Evolutionary conservation across 2,329 filamentous ascomycete genomes (phyloP).

Genomic region (Tolypocladium nubicola): DNA sequence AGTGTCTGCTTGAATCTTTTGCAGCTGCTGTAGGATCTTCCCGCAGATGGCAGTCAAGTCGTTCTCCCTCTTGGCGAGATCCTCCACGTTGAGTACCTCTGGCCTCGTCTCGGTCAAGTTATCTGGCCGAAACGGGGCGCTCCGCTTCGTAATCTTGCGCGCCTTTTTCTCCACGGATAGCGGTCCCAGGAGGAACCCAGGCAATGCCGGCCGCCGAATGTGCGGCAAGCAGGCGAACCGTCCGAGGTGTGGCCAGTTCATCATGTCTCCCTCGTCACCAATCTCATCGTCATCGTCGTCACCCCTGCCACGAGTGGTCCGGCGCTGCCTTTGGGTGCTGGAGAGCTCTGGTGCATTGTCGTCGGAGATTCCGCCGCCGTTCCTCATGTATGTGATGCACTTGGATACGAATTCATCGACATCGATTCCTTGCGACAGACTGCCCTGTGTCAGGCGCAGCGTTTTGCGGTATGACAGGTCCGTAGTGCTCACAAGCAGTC

Average conservation of each 20-base stretch:
- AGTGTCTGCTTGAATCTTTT: constrained; percentile 32
- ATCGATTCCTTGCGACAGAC: constrained; percentile 65
- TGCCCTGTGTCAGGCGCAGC: constrained; percentile 61
- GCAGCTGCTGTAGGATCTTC: constrained; percentile 58
- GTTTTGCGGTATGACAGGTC: constrained; percentile 75
- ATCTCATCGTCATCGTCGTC: constrained; percentile 46
- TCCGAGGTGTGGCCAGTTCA: constrained; percentile 82
- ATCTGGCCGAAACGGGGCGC: constrained; percentile 58
- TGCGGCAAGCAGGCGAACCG: constrained; percentile 63
- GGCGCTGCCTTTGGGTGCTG: constrained; percentile 35
- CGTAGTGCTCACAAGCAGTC: constrained; percentile 70
- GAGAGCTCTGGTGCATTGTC: constrained; percentile 40
- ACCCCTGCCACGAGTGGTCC: constrained; percentile 26
- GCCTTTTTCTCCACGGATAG: constrained; percentile 80
- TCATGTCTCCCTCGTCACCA: constrained; percentile 63
- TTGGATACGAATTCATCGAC: constrained; percentile 88
- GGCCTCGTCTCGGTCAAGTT: constrained; percentile 63
- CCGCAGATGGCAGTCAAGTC: constrained; percentile 70
- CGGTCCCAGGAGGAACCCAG: constrained; percentile 79
- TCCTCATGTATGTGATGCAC: constrained; percentile 78
- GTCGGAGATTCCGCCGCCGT: constrained; percentile 45
- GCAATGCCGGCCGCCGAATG: constrained; percentile 63
- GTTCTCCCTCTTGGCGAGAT: constrained; percentile 67
- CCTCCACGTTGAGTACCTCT: constrained; percentile 63
- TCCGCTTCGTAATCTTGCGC: constrained; percentile 59